These are phyloP conservation scores for Fusarium bulbicola DNA, from an alignment of 2,329 filamentous ascomycete species.

Conservation along the genomic window DNA sequence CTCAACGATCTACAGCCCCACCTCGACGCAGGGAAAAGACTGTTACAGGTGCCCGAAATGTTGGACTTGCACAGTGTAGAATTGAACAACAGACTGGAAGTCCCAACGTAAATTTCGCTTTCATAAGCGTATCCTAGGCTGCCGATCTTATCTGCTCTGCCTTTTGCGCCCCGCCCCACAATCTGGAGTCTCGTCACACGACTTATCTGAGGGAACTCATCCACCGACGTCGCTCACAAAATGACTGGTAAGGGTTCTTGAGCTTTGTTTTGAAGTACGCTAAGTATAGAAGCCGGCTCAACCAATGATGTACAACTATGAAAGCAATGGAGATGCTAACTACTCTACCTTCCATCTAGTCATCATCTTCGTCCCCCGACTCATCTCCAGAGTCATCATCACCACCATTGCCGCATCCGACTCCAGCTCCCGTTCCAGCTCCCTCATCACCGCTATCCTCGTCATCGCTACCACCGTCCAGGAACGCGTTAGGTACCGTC, in stretches of 20 bases:
- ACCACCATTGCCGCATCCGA: background rate
- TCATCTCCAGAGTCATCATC: background rate
- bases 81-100: no score
- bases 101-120: no score
- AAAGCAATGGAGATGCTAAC: background rate
- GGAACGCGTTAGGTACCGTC: background rate
- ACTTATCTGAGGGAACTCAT: no score
- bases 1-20: no score
- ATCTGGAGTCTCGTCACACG: no score
- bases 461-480: background rate
- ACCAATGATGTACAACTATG: background rate
- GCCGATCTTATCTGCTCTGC: no score
- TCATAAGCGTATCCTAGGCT: no score
- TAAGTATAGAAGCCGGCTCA: accelerated
- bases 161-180: no score
- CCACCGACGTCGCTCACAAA: accelerated
- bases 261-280: background rate
- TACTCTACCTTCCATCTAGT: accelerated
- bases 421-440: background rate
- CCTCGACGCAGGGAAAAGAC: no score
- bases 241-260: accelerated
- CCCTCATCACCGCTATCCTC: background rate
- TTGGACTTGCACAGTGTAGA: no score
- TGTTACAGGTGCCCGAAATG: no score
- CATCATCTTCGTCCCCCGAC: background rate